Base-by-base conservation (phyloP, 805 yeast genomes). In the Pichia occidentalis region DNA sequence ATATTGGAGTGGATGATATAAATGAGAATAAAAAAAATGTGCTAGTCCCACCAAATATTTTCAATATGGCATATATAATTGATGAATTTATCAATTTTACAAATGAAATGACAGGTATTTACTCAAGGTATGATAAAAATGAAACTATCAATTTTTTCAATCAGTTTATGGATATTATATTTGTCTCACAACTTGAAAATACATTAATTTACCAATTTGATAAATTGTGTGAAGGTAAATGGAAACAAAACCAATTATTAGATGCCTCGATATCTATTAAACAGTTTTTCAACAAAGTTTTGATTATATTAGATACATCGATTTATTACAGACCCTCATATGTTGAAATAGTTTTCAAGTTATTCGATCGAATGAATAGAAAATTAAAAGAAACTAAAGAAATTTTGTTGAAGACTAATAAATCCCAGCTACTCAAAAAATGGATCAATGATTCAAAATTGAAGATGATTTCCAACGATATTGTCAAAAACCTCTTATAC, bases 21-120 rank as follows among this genome's bases (percentile, higher is more conserved):
- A 29, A 40, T 16, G 69, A 68, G 42, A 66, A 75, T 17, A 70
- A 73, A 47, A 79, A 80, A 37, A 78, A 80, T 43, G 69, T 78
- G 4, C 59, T 85, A 26, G 82, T 84, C 2, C 75, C 78, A 1
- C 77, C 85, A 2, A 77, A 77, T 51, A 70, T 86, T 12, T 77
- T 82, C 59, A 85, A 87, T 50, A 85, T 88, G 80, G 71, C 88
- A 46, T 70, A 83, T 5, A 71, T 87, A 12, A 59, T 85, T 34
- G 95, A 83, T 40, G 79, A 84, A 26, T 75, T 85, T 26, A 66
- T 85, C 33, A 61, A 77, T 10, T 85, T 85, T 51, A 65, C 77
- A 19, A 78, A 83, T 31, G 77, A 84, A 2, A 63, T 83, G 1
- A 61, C 67, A 9, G 49, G 67, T 2, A 51, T 69, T 4, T 56